A percentile compares a stretch with the other conserved stretches of the same genome.
phyloP scores from a whole-genome alignment of 1,284 basidiomycete species.

The Rhodotorula sp. region DNA sequence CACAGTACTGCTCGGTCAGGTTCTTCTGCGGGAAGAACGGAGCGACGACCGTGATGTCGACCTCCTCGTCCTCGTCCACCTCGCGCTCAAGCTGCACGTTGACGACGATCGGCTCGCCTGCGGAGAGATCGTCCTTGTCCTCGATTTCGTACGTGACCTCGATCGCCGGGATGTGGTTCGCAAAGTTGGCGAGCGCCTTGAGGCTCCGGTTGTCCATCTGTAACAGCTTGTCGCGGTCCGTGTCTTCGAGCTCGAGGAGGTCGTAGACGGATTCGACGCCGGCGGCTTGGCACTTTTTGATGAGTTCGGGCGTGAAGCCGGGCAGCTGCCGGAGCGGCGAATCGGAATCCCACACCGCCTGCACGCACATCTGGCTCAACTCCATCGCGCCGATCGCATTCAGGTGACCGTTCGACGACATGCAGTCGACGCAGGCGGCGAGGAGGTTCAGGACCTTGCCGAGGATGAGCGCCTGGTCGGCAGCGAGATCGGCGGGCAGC shows the following conservation, averaged over 20 bases:
- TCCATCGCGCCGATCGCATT: slow-evolving; percentile 97
- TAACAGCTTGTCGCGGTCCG: slow-evolving; percentile 69
- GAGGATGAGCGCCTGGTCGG: slow-evolving; percentile 82
- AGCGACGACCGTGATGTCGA: slow-evolving; percentile 77
- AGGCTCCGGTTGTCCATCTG: slow-evolving; percentile 82
- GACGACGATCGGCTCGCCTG: slow-evolving; percentile 76
- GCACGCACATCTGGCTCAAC: slow-evolving; percentile 91
- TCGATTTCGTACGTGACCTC: slow-evolving; percentile 81
- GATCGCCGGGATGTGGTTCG: slow-evolving; percentile 61
- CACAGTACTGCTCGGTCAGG: slow-evolving; percentile 88
- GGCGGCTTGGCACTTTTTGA: slow-evolving; percentile 79
- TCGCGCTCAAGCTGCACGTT: slow-evolving; percentile 78
- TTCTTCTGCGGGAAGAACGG: slow-evolving; percentile 89
- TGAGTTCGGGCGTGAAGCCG: slow-evolving; percentile 83
- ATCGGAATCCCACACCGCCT: slow-evolving; percentile 96
- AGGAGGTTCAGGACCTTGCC: slow-evolving; percentile 77
- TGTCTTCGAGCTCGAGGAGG: slow-evolving; percentile 94
- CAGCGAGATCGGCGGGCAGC: slow-evolving; percentile 86
- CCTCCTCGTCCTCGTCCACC: slow-evolving; percentile 69
- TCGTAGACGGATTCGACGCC: slow-evolving; percentile 86
- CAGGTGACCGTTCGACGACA: slow-evolving; percentile 93
- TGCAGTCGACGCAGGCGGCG: slow-evolving; percentile 87
- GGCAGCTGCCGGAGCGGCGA: slow-evolving; percentile 92
- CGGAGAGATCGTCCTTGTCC: slow-evolving; percentile 73
- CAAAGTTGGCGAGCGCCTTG: slow-evolving; percentile 86